Evolutionary conservation across 257 asterid genomes (phyloP), one percentile per base, ranked within the genome.

Genomic region (Solanum arcanum): DNA sequence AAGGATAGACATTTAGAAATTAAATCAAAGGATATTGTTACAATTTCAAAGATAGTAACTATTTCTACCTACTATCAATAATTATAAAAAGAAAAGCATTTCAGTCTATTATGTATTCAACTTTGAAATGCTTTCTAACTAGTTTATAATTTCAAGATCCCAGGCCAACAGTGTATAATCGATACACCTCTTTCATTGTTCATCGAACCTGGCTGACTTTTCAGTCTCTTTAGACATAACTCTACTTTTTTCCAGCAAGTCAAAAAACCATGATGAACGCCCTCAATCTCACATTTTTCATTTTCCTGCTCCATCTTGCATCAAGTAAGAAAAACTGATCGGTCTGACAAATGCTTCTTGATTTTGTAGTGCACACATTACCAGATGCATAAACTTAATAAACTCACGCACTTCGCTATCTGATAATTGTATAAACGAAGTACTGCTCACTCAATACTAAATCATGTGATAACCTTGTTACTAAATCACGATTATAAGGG

Each of bases 401-500:
- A 96, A 95, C 86, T 12, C 15, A 4, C 15, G 4, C 15, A 44
- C 49, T 0, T 44, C 49, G 4, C 49, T 44, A 13, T 44, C 4
- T 44, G 15, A 12, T 44, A 44, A 44, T 1, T 44, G 49, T 44
- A 44, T 44, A 44, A 44, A 44, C 15, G n/a, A n/a, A 44, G 15
- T 3, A 44, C 12, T 44, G 15, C 49, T 3, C 49, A 44, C 49
- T 44, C 49, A 44, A 44, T 47, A 56, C 86, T 90, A 96, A 86
- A 86, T 83, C 88, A 16, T 12, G 75, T 2, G 93, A 87, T 69
- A 96, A 80, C 88, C 90, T 94, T 46, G 14, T 80, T 20, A 95
- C 95, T 85, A 94, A 83, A 78, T 96, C 98, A 20, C 68, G 83
- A 70, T 92, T 91, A 87, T 94, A 95, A 3, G 93, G 92, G 31